Conservation (phyloP, 768 basidiomycete genomes). For the Coprinopsis marcescibilis region DNA sequence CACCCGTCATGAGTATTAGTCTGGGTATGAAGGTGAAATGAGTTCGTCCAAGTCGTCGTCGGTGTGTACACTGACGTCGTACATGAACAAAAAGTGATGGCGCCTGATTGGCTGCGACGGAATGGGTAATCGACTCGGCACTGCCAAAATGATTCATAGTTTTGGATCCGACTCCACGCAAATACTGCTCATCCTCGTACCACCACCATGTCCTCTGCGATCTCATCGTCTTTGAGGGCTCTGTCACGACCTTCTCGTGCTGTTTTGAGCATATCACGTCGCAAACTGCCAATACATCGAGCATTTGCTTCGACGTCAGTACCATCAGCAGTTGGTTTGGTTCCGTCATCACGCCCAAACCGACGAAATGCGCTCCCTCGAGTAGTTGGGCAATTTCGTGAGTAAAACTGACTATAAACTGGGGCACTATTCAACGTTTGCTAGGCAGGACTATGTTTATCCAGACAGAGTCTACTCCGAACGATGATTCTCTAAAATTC, state of each 20-base stretch:
- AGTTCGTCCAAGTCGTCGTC: no score
- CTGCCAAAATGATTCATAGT: not conserved
- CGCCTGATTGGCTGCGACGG: not conserved
- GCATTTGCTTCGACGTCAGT: not conserved
- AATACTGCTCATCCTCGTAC: conserved; percentile 10
- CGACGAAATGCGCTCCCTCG: conserved; percentile 3
- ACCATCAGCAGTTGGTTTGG: not conserved
- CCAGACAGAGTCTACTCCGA: conserved; percentile 96
- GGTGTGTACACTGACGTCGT: conserved; percentile 1
- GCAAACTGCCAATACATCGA: not conserved
- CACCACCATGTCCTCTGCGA: conserved; percentile 23
- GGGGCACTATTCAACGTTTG: not conserved
- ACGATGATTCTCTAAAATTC: conserved; percentile 96
- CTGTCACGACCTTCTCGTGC: conserved; percentile 11
- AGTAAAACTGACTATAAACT: not conserved
- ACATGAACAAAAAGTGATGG: not conserved
- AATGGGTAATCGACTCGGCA: not conserved
- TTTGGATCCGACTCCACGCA: conserved; percentile 1
- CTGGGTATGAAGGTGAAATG: no score
- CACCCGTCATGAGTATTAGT: not conserved
- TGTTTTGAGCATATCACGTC: not conserved
- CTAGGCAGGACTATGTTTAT: conserved; percentile 92
- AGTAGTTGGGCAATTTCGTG: conserved; percentile 13
- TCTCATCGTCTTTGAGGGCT: conserved; percentile 16
- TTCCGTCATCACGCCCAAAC: conserved; percentile 2